A percentile compares a stretch with the other conserved stretches of the same genome.
Evolutionary conservation across 2,329 filamentous ascomycete genomes (phyloP).

Genomic region (Raffaelea ambrosiae): DNA sequence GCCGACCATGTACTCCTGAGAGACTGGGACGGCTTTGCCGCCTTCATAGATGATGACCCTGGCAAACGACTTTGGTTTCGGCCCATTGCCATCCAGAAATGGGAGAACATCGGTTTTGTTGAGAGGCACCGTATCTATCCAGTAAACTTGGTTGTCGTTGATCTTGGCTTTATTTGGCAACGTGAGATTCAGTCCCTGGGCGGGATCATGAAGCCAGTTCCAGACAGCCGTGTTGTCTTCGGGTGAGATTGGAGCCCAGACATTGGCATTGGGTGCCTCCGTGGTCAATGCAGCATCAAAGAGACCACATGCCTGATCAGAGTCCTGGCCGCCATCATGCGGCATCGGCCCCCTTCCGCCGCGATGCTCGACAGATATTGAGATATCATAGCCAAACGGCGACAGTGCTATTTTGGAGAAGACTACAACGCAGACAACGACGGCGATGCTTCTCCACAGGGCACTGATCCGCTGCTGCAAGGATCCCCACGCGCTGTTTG

Average conservation of each 20-base stretch:
- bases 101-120: slow-evolving; percentile 39
- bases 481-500: too few relatives aligned
- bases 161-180: slow-evolving; percentile 23
- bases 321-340: too few relatives aligned
- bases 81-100: slow-evolving; percentile 30
- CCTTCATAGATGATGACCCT: slow-evolving; percentile 36
- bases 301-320: background rate
- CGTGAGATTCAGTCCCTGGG: slow-evolving; percentile 35
- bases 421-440: background rate
- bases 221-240: slow-evolving; percentile 34
- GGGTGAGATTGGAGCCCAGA: slow-evolving; percentile 30
- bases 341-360: background rate
- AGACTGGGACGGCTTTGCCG: slow-evolving; percentile 30
- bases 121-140: slow-evolving; percentile 35
- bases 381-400: background rate
- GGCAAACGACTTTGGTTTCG: slow-evolving; percentile 31
- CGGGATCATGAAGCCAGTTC: slow-evolving; percentile 30
- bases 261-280: slow-evolving; percentile 28
- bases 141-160: slow-evolving; percentile 37
- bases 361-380: background rate
- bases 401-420: background rate
- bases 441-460: too few relatives aligned
- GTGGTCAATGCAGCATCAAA: background rate
- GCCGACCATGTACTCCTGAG: slow-evolving; percentile 40
- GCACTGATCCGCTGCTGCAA: too few relatives aligned